Evolutionary conservation across 495 filamentous ascomycete genomes (phyloP).

Genomic region (Aspergillus wentii): DNA sequence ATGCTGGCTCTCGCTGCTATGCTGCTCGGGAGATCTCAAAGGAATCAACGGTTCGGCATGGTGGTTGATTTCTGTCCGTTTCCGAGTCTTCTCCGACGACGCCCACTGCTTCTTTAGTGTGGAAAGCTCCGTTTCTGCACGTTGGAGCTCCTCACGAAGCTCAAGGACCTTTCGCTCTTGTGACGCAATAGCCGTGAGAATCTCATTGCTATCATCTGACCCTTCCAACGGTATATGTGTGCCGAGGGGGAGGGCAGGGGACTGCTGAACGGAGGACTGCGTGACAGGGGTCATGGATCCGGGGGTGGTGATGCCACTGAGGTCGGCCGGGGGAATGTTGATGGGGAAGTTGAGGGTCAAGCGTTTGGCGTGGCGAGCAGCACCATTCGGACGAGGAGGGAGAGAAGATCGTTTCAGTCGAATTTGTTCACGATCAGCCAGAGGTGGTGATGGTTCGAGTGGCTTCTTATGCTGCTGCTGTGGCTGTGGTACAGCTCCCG

Average conservation of each 20-base stretch:
- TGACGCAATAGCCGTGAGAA: conserved; percentile 83
- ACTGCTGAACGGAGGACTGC: conserved; percentile 27
- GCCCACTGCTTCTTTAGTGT: conserved; percentile 81
- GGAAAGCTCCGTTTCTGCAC: conserved; percentile 72
- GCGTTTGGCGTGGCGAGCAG: conserved; percentile 64
- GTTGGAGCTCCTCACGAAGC: conserved; percentile 77
- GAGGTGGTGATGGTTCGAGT: not conserved
- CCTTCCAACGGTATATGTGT: conserved; percentile 42
- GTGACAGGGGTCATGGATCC: conserved; percentile 33
- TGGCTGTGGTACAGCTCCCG: conserved; percentile 27
- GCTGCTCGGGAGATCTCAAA: conserved; percentile 38
- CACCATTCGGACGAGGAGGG: conserved; percentile 43
- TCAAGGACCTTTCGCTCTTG: conserved; percentile 93
- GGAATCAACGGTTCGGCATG: conserved; percentile 53
- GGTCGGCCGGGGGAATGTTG: conserved; percentile 25
- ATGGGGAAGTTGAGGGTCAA: conserved; percentile 80
- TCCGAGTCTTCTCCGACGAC: conserved; percentile 70
- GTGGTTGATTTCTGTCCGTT: conserved; percentile 57
- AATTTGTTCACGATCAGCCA: conserved; percentile 6
- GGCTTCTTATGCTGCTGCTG: conserved; percentile 3
- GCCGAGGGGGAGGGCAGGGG: conserved; percentile 22
- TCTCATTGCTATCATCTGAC: conserved; percentile 58
- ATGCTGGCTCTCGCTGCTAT: conserved; percentile 18
- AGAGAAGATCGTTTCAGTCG: conserved; percentile 47
- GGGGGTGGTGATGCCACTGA: conserved; percentile 27